Percentiles rank a stretch among this genome's conserved stretches.
Evolutionary conservation across 2,329 filamentous ascomycete species (phyloP).

Genomic region (Ambrosiella cleistominuta): DNA sequence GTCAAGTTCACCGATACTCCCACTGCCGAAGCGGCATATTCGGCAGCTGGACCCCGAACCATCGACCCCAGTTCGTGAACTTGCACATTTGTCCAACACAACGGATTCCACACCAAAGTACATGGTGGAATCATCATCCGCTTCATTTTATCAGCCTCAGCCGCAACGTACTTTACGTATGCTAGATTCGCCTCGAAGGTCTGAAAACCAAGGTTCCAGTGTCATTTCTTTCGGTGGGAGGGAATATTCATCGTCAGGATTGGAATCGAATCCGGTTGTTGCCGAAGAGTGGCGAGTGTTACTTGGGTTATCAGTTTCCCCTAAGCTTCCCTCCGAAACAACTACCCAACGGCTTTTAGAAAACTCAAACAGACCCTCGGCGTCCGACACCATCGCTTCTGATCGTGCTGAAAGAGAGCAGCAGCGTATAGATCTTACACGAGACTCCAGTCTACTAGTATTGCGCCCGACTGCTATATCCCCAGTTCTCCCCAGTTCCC

Average conservation of each 20-base stretch:
- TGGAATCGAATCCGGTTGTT: conserved; percentile 3
- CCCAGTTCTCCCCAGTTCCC: too few relatives aligned
- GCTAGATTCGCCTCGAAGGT: neutral
- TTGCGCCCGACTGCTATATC: too few relatives aligned
- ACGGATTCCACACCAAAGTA: too few relatives aligned
- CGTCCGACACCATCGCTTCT: neutral
- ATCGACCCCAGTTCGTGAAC: too few relatives aligned
- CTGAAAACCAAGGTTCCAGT: neutral
- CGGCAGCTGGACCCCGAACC: too few relatives aligned
- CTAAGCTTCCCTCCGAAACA: neutral
- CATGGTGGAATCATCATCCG: too few relatives aligned
- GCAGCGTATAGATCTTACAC: too few relatives aligned
- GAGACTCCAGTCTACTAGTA: too few relatives aligned
- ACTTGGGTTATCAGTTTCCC: conserved; percentile 3
- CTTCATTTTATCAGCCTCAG: conserved; percentile 4
- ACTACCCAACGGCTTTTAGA: neutral
- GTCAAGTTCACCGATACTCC: too few relatives aligned
- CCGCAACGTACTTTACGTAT: conserved; percentile 1
- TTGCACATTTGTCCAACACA: too few relatives aligned
- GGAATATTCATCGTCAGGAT: conserved; percentile 1
- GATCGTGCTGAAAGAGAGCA: too few relatives aligned
- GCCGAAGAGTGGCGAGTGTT: conserved; percentile 6
- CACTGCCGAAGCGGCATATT: too few relatives aligned
- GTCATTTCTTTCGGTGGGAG: neutral
- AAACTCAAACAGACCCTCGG: neutral